Percentiles rank a stretch among this genome's conserved stretches.
phyloP scores from a whole-genome alignment of 2,329 filamentous ascomycete species.

The Davidsoniella neocaledoniae region DNA sequence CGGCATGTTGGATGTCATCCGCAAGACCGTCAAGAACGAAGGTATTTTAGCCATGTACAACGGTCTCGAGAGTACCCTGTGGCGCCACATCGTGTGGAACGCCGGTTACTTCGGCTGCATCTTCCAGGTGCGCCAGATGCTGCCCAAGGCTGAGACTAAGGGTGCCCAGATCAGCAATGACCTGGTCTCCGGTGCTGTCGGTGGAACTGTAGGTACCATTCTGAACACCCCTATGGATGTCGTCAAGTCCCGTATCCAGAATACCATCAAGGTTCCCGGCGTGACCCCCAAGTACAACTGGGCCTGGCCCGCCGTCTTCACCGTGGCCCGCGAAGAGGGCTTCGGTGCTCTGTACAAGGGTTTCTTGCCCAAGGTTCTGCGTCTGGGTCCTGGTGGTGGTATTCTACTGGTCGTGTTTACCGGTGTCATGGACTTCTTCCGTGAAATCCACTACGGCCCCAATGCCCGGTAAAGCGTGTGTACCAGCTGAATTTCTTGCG shows the following conservation, averaged over 20 bases:
- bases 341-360: slow-evolving; percentile 91
- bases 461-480: slow-evolving; percentile 4
- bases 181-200: slow-evolving; percentile 67
- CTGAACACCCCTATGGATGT: slow-evolving; percentile 95
- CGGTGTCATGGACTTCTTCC: slow-evolving; percentile 87
- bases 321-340: slow-evolving; percentile 84
- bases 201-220: slow-evolving; percentile 77
- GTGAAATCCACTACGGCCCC: slow-evolving; percentile 31
- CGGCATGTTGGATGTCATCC: slow-evolving; percentile 63
- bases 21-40: slow-evolving; percentile 70
- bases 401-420: slow-evolving; percentile 75
- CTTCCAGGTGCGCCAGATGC: slow-evolving; percentile 77
- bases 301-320: slow-evolving; percentile 77
- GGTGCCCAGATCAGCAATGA: slow-evolving; percentile 71
- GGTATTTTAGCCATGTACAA: slow-evolving; percentile 85
- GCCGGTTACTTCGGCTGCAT: slow-evolving; percentile 96
- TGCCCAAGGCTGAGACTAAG: slow-evolving; percentile 72
- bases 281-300: slow-evolving; percentile 91
- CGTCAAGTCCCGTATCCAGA: slow-evolving; percentile 96
- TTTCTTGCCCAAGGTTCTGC: slow-evolving; percentile 74
- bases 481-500: no score
- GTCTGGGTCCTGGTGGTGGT: slow-evolving; percentile 39
- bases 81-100: slow-evolving; percentile 85
- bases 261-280: slow-evolving; percentile 70
- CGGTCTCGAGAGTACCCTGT: slow-evolving; percentile 88